phyloP scores from a whole-genome alignment of 495 filamentous ascomycete genomes.

The Lentithecium fluviatile region DNA sequence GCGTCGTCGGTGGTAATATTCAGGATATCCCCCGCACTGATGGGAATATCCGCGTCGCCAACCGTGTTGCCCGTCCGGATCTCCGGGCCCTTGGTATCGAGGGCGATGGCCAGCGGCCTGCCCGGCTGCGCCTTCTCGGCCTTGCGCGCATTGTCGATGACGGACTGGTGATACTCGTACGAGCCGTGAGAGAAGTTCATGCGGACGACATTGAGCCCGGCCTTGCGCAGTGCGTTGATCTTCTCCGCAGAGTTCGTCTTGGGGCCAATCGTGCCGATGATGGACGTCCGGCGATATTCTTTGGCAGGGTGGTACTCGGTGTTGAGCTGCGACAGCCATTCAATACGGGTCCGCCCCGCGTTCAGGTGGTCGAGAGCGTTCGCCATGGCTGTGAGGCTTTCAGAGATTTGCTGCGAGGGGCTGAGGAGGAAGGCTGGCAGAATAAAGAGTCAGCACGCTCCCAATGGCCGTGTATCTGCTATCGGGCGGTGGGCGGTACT shows the following conservation, averaged over 20 bases:
- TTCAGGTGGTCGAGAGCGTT: constrained; percentile 75
- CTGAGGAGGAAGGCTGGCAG: not conserved
- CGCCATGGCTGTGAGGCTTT: constrained; percentile 48
- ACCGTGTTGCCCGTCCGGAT: constrained; percentile 94
- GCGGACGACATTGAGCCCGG: constrained; percentile 94
- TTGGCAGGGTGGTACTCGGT: constrained; percentile 76
- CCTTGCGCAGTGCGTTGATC: constrained; percentile 85
- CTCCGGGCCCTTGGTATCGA: constrained; percentile 98
- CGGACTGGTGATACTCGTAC: constrained; percentile 94
- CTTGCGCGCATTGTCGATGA: constrained; percentile 88
- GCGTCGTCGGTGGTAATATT: constrained; percentile 98
- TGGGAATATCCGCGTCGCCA: constrained; percentile 81
- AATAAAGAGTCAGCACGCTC: not conserved
- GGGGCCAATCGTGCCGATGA: constrained; percentile 98
- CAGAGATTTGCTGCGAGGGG: not conserved
- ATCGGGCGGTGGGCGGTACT: not conserved
- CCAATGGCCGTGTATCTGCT: too few species aligned
- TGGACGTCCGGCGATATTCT: constrained; percentile 93
- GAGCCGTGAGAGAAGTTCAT: constrained; percentile 99
- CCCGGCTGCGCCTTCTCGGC: constrained; percentile 74
- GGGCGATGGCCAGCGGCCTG: constrained; percentile 90
- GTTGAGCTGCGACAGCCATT: constrained; percentile 84
- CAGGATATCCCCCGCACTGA: constrained; percentile 74
- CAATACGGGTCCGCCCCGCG: constrained; percentile 75
- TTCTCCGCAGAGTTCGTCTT: constrained; percentile 98